Conservation (phyloP, 2,329 filamentous ascomycete species). For the Sporothrix humicola region DNA sequence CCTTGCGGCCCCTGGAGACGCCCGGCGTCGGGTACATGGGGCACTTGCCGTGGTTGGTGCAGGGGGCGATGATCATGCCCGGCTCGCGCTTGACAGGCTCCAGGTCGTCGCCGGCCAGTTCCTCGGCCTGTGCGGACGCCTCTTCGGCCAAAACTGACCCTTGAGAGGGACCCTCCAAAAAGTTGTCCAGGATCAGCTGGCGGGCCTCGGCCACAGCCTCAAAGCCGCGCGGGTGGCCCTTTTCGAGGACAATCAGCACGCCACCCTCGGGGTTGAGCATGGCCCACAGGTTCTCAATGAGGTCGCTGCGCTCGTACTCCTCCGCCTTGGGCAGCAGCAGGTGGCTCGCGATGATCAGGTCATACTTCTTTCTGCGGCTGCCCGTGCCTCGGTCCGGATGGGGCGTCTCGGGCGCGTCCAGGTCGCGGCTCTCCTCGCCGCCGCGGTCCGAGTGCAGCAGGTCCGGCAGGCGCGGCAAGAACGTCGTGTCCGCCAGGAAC, state of each 20-base stretch:
- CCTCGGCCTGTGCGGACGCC: not conserved
- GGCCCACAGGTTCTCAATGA: conserved; percentile 88
- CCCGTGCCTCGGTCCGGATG: conserved; percentile 41
- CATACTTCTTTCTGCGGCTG: conserved; percentile 74
- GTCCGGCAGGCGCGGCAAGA: conserved; percentile 89
- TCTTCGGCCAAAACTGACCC: not conserved
- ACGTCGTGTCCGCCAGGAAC: conserved; percentile 86
- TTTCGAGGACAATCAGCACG: conserved; percentile 85
- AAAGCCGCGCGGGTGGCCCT: conserved; percentile 88
- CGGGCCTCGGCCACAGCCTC: conserved; percentile 88
- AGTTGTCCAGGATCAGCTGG: conserved; percentile 75
- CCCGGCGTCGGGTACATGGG: conserved; percentile 84
- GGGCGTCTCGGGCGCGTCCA: conserved; percentile 62
- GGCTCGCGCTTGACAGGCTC: conserved; percentile 53
- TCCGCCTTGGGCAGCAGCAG: conserved; percentile 77
- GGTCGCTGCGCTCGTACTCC: conserved; percentile 75
- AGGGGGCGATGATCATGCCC: conserved; percentile 73
- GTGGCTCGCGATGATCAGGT: conserved; percentile 89
- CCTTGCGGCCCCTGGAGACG: conserved; percentile 74
- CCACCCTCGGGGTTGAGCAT: conserved; percentile 84
- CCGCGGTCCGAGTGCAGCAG: conserved; percentile 66
- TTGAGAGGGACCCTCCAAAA: conserved; percentile 67
- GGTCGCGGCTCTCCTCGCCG: conserved; percentile 61
- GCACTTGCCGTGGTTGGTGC: conserved; percentile 86
- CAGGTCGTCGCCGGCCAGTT: not conserved